phyloP scores from a whole-genome alignment of 2,329 filamentous ascomycete genomes.

The Didymella lethalis region DNA sequence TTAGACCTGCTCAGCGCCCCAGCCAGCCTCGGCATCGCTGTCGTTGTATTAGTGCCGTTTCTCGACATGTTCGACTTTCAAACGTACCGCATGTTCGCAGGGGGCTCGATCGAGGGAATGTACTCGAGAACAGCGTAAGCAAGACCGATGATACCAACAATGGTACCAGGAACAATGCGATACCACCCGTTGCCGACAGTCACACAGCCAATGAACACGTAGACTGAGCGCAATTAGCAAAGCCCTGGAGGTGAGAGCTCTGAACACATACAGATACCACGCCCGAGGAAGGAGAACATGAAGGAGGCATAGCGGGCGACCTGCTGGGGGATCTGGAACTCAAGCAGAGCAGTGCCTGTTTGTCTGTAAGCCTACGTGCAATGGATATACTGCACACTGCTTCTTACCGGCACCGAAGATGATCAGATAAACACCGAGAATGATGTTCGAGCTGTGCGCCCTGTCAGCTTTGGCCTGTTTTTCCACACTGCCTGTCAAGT shows the following conservation, averaged over 20 bases:
- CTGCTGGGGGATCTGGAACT: constrained; percentile 95
- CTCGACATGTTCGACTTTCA: neutral
- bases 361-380: constrained; percentile 18
- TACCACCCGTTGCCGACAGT: constrained; percentile 73
- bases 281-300: constrained; percentile 96
- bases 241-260: neutral
- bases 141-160: constrained; percentile 80
- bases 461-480: constrained; percentile 30
- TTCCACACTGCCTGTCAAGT: neutral
- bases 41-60: constrained; percentile 13
- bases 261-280: constrained; percentile 81
- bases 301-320: constrained; percentile 94
- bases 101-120: constrained; percentile 61
- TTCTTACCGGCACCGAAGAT: constrained; percentile 84
- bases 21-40: constrained; percentile 61
- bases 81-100: constrained; percentile 60
- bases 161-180: constrained; percentile 76
- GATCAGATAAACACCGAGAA: constrained; percentile 87
- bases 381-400: neutral
- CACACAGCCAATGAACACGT: constrained; percentile 92
- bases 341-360: constrained; percentile 69
- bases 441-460: constrained; percentile 68
- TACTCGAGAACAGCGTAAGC: constrained; percentile 69
- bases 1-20: constrained; percentile 63
- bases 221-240: constrained; percentile 68